Percentiles rank a stretch among this genome's conserved stretches.
These are phyloP conservation scores for Thyridium curvatum DNA, from an alignment of 2,329 filamentous ascomycete genomes.

Conservation along the genomic window DNA sequence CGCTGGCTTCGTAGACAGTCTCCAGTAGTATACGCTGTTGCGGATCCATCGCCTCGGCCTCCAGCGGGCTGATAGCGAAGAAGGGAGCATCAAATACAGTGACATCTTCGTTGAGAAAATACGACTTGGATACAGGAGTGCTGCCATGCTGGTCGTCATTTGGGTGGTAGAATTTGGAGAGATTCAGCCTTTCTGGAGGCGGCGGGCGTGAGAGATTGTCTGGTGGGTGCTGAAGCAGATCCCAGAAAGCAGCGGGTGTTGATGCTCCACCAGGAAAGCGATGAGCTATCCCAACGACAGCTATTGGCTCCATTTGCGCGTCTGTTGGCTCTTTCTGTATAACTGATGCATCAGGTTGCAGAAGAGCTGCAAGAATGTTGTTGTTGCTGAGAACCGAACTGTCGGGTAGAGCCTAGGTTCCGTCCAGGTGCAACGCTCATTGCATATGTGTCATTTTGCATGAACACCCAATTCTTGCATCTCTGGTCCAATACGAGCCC, in stretches of 20 bases:
- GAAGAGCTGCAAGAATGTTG: no score
- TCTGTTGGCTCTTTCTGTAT: no score
- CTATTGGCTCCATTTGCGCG: slow-evolving; percentile 12
- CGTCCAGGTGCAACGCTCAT: no score
- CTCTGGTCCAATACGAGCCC: no score
- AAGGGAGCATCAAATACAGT: slow-evolving; percentile 53
- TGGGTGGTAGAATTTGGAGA: slow-evolving; percentile 23
- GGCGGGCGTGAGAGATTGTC: slow-evolving; percentile 8
- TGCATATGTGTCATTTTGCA: no score
- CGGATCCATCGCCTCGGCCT: slow-evolving; percentile 60
- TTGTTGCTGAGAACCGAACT: no score
- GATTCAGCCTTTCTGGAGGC: slow-evolving; percentile 23
- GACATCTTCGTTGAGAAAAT: slow-evolving; percentile 14
- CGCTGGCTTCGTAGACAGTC: slow-evolving; percentile 59
- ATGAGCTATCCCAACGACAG: slow-evolving; percentile 28
- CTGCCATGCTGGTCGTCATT: slow-evolving; percentile 12
- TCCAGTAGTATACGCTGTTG: slow-evolving; percentile 57
- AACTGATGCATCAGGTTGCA: no score
- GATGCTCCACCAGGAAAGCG: slow-evolving; percentile 26
- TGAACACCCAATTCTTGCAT: no score
- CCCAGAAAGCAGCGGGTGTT: slow-evolving; percentile 22
- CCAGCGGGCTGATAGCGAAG: slow-evolving; percentile 64
- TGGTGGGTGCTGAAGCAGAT: slow-evolving; percentile 12
- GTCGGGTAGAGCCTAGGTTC: no score
- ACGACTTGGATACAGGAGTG: slow-evolving; percentile 12